Percentiles rank a stretch among this genome's conserved stretches.
Evolutionary conservation across 2,329 filamentous ascomycete genomes (phyloP).

Genomic region (Arachnomyces sp.): DNA sequence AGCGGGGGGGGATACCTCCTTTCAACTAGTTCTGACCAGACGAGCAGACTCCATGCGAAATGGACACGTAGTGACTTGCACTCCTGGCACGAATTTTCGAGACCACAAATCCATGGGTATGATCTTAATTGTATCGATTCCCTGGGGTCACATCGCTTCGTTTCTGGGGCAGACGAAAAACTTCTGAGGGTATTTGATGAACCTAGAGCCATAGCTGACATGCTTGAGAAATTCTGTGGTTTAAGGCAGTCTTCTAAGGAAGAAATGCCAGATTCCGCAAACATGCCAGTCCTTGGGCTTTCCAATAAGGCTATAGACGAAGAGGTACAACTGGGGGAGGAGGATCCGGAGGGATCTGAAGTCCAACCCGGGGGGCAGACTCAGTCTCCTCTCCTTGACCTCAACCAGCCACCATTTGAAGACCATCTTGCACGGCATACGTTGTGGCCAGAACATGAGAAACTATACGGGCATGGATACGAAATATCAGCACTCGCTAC

Average conservation of each 20-base stretch:
- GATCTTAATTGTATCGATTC: conserved; percentile 90
- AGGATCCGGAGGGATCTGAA: conserved; percentile 27
- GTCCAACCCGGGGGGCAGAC: conserved; percentile 31
- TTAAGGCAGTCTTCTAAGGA: conserved; percentile 39
- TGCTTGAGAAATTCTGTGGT: conserved; percentile 62
- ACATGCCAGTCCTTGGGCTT: conserved; percentile 88
- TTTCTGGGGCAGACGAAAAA: conserved; percentile 95
- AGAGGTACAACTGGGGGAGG: conserved; percentile 45
- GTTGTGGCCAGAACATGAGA: conserved; percentile 92
- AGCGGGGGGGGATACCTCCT: conserved; percentile 74
- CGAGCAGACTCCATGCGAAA: conserved; percentile 74
- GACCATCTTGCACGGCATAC: conserved; percentile 84
- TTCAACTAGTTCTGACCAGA: conserved; percentile 87
- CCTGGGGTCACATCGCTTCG: conserved; percentile 66
- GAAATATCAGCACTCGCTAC: conserved; percentile 84
- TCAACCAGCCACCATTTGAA: conserved; percentile 73
- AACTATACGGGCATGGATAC: conserved; percentile 95
- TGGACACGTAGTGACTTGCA: conserved; percentile 53
- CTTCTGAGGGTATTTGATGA: conserved; percentile 92
- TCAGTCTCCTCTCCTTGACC: conserved; percentile 45
- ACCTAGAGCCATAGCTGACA: conserved; percentile 70
- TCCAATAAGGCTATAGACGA: conserved; percentile 86
- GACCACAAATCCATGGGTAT: conserved; percentile 96
- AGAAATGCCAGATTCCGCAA: conserved; percentile 73
- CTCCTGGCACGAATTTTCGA: conserved; percentile 92